Conservation (phyloP, 108 stramenopile species). For the Bacterosira constricta region DNA sequence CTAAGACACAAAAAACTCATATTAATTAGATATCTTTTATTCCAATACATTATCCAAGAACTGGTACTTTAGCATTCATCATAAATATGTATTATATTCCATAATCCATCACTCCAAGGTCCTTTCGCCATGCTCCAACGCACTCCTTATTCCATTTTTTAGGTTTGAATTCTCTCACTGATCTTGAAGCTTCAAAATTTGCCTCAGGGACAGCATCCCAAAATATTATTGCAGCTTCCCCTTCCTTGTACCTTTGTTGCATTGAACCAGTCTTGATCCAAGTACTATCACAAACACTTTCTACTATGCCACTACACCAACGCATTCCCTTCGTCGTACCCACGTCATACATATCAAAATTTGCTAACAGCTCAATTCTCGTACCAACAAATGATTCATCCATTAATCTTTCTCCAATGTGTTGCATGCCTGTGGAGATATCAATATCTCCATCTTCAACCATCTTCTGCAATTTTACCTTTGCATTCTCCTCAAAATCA, state of each 20-base stretch:
- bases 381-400: neutral
- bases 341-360: neutral
- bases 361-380: neutral
- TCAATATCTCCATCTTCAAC: neutral
- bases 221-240: neutral
- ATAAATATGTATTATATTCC: too few species aligned
- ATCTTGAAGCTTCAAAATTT: too few species aligned
- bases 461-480: neutral
- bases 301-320: conserved; percentile 1
- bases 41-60: too few species aligned
- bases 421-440: neutral
- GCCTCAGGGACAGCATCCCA: neutral
- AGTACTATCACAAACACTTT: neutral
- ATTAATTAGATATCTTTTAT: too few species aligned
- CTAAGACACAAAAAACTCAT: too few species aligned
- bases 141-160: too few species aligned
- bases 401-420: neutral
- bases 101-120: too few species aligned
- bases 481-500: neutral
- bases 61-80: too few species aligned
- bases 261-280: neutral
- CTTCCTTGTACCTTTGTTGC: neutral
- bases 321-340: neutral
- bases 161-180: too few species aligned
- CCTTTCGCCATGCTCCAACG: too few species aligned